A percentile compares a stretch with the other conserved stretches of the same genome.
Evolutionary conservation across 768 basidiomycete species (phyloP).

Genomic region (Gymnopilus junonius): DNA sequence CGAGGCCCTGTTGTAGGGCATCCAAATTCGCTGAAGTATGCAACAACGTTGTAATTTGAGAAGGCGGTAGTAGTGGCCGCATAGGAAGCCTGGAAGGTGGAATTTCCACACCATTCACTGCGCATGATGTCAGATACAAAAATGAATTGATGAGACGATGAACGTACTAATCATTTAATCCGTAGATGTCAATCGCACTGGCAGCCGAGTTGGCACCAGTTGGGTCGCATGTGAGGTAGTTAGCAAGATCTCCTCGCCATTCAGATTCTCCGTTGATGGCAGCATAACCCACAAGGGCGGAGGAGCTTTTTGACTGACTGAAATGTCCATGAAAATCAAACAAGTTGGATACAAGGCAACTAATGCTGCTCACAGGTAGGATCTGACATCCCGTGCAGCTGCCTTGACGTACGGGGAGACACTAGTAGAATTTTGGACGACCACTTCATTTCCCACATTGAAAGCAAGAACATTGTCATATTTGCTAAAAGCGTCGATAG

Average conservation of each 20-base stretch:
- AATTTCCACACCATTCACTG: slow-evolving; percentile 85
- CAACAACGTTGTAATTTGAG: slow-evolving; percentile 71
- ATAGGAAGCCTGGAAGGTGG: slow-evolving; percentile 61
- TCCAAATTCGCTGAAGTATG: slow-evolving; percentile 92
- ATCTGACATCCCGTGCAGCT: slow-evolving; percentile 85
- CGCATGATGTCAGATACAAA: slow-evolving; percentile 8
- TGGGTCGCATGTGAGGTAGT: slow-evolving; percentile 80
- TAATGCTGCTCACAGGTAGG: slow-evolving; percentile 69
- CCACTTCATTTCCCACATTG: slow-evolving; percentile 91
- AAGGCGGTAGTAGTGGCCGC: slow-evolving; percentile 57
- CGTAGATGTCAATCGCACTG: slow-evolving; percentile 82
- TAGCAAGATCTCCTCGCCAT: slow-evolving; percentile 71
- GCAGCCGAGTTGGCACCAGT: slow-evolving; percentile 53
- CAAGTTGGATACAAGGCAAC: not conserved
- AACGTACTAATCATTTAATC: slow-evolving; percentile 84
- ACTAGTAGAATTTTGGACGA: slow-evolving; percentile 53
- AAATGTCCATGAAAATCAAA: slow-evolving; percentile 11
- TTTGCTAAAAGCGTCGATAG: slow-evolving; percentile 79
- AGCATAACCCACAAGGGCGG: slow-evolving; percentile 81
- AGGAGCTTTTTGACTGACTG: slow-evolving; percentile 67
- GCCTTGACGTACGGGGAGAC: slow-evolving; percentile 87
- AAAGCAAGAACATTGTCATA: slow-evolving; percentile 91
- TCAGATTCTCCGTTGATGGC: slow-evolving; percentile 73
- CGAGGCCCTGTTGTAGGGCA: slow-evolving; percentile 66
- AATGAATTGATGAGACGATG: not conserved